Conservation (phyloP, 805 yeast species). For the Millerozyma acaciae region DNA sequence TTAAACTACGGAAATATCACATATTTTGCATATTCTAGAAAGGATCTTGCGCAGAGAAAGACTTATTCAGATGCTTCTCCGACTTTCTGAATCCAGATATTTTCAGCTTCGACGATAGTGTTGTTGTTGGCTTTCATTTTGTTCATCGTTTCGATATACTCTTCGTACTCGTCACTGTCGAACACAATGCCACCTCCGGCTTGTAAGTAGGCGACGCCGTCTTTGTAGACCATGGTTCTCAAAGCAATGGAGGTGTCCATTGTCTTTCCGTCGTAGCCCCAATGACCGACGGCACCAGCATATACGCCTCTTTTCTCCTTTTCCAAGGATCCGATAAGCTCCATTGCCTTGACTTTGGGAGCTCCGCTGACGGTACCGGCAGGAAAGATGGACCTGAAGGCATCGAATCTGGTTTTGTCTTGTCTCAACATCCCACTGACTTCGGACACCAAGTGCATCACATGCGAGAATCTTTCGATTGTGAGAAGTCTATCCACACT, state of each 20-base stretch:
- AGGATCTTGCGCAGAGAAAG: too few relatives aligned
- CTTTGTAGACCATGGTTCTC: conserved; percentile 93
- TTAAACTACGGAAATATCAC: too few relatives aligned
- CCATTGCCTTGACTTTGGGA: conserved; percentile 97
- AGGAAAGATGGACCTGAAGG: conserved; percentile 96
- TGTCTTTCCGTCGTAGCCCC: conserved; percentile 92
- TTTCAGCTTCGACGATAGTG: conserved; percentile 90
- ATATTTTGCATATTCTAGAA: too few relatives aligned
- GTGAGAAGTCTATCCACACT: conserved; percentile 84
- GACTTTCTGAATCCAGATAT: conserved; percentile 56
- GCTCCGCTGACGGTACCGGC: conserved; percentile 99
- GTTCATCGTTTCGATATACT: conserved; percentile 93
- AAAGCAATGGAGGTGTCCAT: conserved; percentile 98
- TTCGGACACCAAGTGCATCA: conserved; percentile 92
- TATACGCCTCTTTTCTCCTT: conserved; percentile 92
- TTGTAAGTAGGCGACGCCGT: conserved; percentile 86
- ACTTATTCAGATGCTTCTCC: conserved; percentile 12
- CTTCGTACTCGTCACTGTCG: conserved; percentile 94
- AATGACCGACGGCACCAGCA: conserved; percentile 98
- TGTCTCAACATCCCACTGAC: conserved; percentile 86
- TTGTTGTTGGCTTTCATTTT: conserved; percentile 92
- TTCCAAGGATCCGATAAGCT: conserved; percentile 84
- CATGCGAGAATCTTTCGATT: conserved; percentile 93
- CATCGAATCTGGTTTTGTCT: conserved; percentile 90
- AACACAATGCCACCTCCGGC: conserved; percentile 99